phyloP scores from a whole-genome alignment of 257 asterid species.

The Rauvolfia tetraphylla region DNA sequence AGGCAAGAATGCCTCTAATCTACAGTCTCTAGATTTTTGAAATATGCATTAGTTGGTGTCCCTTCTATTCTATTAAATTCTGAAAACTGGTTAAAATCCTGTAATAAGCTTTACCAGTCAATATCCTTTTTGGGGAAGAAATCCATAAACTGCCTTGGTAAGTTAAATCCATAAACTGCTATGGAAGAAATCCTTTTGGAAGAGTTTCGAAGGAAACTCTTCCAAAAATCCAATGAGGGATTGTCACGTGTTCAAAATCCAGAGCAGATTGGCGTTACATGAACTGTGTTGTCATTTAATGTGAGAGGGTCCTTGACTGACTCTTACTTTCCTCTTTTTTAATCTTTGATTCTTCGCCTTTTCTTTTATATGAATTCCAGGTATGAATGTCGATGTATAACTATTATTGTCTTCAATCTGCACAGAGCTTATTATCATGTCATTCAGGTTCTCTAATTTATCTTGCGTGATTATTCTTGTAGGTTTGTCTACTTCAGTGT shows the following conservation, averaged over 20 bases:
- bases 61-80: not conserved
- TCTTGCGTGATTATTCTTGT: not conserved
- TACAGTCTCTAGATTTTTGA: not conserved
- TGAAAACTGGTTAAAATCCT: not conserved
- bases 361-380: conserved; percentile 1
- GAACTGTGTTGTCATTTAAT: not conserved
- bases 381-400: conserved; percentile 1
- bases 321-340: conserved; percentile 16
- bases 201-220: not conserved
- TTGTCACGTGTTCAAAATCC: not conserved
- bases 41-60: not conserved
- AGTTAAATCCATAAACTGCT: not conserved
- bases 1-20: not conserved
- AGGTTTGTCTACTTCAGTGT: not conserved
- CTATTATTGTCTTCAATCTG: not conserved
- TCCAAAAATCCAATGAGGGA: not conserved
- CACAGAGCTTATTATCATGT: not conserved
- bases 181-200: not conserved
- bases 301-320: conserved; percentile 4
- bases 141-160: not conserved
- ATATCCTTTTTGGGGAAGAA: not conserved
- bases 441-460: not conserved
- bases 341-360: conserved; percentile 6
- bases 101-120: not conserved
- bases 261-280: conserved; percentile 7